Percentiles rank a stretch among this genome's conserved stretches.
Evolutionary conservation across 2,329 filamentous ascomycete species (phyloP).

Genomic region (Coleophoma eucalyptorum): DNA sequence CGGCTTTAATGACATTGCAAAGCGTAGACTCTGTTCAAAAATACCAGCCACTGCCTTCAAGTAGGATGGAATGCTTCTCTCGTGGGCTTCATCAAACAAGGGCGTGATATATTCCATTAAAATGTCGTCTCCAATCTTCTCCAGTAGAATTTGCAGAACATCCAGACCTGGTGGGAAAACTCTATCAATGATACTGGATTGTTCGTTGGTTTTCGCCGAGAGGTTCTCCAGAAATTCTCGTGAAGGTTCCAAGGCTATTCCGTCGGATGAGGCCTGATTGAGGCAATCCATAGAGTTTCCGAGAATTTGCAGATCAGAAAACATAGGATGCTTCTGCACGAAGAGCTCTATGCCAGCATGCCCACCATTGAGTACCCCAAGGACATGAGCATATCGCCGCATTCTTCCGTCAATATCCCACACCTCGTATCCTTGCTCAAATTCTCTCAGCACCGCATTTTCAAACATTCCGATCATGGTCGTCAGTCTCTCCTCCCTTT

Average conservation of each 20-base stretch:
- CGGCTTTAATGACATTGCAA: conserved; percentile 67
- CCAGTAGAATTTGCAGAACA: conserved; percentile 75
- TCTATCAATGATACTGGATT: conserved; percentile 72
- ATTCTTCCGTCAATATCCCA: conserved; percentile 87
- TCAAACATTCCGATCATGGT: conserved; percentile 82
- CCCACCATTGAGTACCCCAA: conserved; percentile 79
- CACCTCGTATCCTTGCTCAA: conserved; percentile 86
- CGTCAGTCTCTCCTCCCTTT: conserved; percentile 68
- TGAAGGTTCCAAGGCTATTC: conserved; percentile 75
- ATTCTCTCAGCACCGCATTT: conserved; percentile 84
- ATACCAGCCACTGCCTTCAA: conserved; percentile 82
- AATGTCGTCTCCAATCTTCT: conserved; percentile 77
- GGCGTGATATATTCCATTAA: conserved; percentile 82
- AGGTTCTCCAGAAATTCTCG: conserved; percentile 76
- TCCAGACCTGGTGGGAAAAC: conserved; percentile 71
- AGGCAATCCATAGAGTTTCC: conserved; percentile 80
- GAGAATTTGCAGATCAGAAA: conserved; percentile 67
- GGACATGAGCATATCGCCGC: conserved; percentile 82
- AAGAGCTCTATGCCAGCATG: conserved; percentile 77
- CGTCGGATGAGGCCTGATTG: conserved; percentile 60
- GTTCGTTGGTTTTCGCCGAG: conserved; percentile 74
- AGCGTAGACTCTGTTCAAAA: conserved; percentile 80
- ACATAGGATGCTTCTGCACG: conserved; percentile 82
- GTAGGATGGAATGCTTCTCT: conserved; percentile 70
- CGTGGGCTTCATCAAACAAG: conserved; percentile 83